Percentiles rank a stretch among this genome's conserved stretches.
These are phyloP conservation scores for Pythium apleroticum DNA, from an alignment of 352 stramenopile species.

Conservation along the genomic window DNA sequence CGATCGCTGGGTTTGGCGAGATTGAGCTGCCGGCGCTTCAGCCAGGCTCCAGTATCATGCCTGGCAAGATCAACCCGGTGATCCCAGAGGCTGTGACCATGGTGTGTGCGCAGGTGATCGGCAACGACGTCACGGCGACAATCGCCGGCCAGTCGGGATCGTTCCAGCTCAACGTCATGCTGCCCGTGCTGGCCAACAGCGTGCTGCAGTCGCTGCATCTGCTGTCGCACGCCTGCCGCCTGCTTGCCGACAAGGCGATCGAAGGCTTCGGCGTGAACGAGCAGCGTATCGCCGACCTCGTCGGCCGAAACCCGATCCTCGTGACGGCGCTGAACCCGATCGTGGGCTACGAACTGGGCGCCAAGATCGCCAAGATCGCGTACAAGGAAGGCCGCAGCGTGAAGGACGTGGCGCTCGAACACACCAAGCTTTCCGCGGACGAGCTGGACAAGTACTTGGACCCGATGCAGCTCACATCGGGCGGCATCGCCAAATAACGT, in stretches of 20 bases:
- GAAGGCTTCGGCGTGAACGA: slow-evolving; percentile 47
- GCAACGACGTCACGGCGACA: slow-evolving; percentile 54
- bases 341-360: slow-evolving; percentile 54
- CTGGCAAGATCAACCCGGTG: slow-evolving; percentile 96
- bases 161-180: slow-evolving; percentile 66
- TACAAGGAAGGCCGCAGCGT: slow-evolving; percentile 56
- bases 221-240: slow-evolving; percentile 36
- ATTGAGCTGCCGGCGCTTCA: slow-evolving; percentile 90
- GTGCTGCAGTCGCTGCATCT: slow-evolving; percentile 48
- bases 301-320: slow-evolving; percentile 58
- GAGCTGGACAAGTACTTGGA: slow-evolving; percentile 60
- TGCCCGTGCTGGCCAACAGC: slow-evolving; percentile 54
- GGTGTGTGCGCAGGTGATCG: slow-evolving; percentile 59
- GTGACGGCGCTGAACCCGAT: slow-evolving; percentile 60
- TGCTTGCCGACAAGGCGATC: slow-evolving; percentile 49
- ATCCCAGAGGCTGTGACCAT: slow-evolving; percentile 55
- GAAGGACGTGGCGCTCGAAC: slow-evolving; percentile 49
- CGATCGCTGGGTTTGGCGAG: slow-evolving; percentile 93
- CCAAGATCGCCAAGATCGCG: slow-evolving; percentile 58
- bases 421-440: slow-evolving; percentile 39
- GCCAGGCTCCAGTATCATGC: slow-evolving; percentile 95
- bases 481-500: slow-evolving; percentile 41
- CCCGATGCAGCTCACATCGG: slow-evolving; percentile 43
- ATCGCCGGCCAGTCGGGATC: slow-evolving; percentile 47
- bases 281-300: slow-evolving; percentile 40